These are phyloP conservation scores for Ogataea zsoltii DNA, from an alignment of 805 yeast genomes.

Conservation along the genomic window DNA sequence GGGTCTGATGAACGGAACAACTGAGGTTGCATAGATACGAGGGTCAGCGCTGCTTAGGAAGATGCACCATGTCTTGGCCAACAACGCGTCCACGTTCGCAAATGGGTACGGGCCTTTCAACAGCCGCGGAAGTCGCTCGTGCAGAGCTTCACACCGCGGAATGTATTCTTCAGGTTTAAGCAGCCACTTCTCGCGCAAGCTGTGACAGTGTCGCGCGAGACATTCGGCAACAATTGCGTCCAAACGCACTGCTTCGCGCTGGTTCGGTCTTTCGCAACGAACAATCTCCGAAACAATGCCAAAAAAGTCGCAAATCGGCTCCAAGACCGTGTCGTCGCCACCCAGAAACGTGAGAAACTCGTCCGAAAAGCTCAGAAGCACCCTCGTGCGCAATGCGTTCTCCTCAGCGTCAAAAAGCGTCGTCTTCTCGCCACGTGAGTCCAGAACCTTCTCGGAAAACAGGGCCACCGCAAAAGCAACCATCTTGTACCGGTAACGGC, in stretches of 20 bases:
- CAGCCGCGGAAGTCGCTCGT: neutral
- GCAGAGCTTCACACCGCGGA: neutral
- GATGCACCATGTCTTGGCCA: neutral
- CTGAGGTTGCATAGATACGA: neutral
- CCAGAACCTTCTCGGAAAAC: conserved; percentile 9
- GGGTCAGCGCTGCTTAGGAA: neutral
- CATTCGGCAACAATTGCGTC: neutral
- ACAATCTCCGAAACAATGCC: conserved; percentile 4
- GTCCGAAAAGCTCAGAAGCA: conserved; percentile 14
- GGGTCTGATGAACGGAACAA: neutral
- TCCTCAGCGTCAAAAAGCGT: conserved; percentile 15
- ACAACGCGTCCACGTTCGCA: neutral
- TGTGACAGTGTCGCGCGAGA: neutral
- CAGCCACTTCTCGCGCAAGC: neutral
- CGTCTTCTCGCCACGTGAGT: conserved; percentile 8
- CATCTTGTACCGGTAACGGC: conserved; percentile 1
- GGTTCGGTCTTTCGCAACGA: neutral
- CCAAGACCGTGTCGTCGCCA: neutral
- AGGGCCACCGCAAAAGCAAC: conserved; percentile 10
- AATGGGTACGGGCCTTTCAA: neutral
- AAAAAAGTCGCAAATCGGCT: conserved; percentile 6
- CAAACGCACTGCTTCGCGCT: conserved; percentile 1
- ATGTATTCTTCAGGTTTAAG: neutral
- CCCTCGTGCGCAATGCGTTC: conserved; percentile 7
- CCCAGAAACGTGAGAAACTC: neutral